Conservation (phyloP, 2,329 filamentous ascomycete genomes). For the Aureobasidium vineae region DNA sequence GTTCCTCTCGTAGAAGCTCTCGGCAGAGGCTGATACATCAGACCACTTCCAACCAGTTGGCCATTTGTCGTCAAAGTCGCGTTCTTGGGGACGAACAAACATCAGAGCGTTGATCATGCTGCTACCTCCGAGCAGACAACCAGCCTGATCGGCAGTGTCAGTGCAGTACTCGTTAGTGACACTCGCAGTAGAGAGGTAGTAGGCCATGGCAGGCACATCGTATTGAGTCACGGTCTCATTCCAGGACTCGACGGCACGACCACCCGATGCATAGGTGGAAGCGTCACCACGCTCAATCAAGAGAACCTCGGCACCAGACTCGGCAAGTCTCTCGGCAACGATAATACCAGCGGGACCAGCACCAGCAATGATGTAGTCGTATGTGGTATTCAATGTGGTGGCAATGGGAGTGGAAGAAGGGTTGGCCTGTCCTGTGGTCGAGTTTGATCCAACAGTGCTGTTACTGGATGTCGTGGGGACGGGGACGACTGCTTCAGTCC, state of each 20-base stretch:
- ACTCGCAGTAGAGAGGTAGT: conserved; percentile 36
- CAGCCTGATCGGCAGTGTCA: conserved; percentile 36
- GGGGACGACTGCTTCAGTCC: background rate
- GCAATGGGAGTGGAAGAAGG: background rate
- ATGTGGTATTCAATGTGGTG: conserved; percentile 21
- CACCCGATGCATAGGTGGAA: conserved; percentile 34
- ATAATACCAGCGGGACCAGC: conserved; percentile 56
- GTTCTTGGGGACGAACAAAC: conserved; percentile 54
- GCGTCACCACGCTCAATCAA: conserved; percentile 54
- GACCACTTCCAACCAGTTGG: conserved; percentile 53
- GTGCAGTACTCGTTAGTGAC: conserved; percentile 30
- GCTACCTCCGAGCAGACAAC: conserved; percentile 54
- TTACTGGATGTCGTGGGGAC: background rate
- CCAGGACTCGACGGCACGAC: conserved; percentile 33
- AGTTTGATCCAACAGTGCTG: background rate
- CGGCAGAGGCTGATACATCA: conserved; percentile 50
- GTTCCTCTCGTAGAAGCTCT: conserved; percentile 47
- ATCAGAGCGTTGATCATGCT: conserved; percentile 56
- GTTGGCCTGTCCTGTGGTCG: background rate
- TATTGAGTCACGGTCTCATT: conserved; percentile 41
- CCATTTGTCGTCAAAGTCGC: conserved; percentile 54
- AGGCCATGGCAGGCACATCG: conserved; percentile 41
- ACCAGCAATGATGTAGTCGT: conserved; percentile 46
- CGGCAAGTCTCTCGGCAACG: conserved; percentile 52
- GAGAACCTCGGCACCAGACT: conserved; percentile 53